A percentile compares a stretch with the other conserved stretches of the same genome.
Conservation (phyloP, 2,329 filamentous ascomycete species). For the Fusarium floridanum region DNA sequence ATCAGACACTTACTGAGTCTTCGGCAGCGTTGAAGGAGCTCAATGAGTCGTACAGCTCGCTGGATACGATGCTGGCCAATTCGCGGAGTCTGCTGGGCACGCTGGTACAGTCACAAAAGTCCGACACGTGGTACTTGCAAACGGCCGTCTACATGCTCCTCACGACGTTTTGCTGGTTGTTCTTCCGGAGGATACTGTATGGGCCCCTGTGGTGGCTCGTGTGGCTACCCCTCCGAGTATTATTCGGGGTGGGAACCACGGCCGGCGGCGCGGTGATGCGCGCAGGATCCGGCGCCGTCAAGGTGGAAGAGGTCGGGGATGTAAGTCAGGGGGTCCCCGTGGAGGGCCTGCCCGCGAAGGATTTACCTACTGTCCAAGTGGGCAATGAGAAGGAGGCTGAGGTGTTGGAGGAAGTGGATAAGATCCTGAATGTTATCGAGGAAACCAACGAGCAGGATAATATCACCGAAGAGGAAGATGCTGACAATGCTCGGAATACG, state of each 20-base stretch:
- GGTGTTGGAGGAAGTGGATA: constrained; percentile 66
- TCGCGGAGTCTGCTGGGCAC: constrained; percentile 82
- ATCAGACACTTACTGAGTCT: constrained; percentile 87
- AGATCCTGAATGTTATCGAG: constrained; percentile 63
- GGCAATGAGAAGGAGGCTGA: constrained; percentile 49
- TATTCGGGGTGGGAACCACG: constrained; percentile 70
- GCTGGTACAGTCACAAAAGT: constrained; percentile 89
- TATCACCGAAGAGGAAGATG: constrained; percentile 29
- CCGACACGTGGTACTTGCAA: constrained; percentile 97
- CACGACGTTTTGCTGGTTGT: constrained; percentile 83
- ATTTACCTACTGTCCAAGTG: constrained; percentile 65
- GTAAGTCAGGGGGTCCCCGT: constrained; percentile 48
- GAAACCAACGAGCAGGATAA: constrained; percentile 46
- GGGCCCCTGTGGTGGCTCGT: constrained; percentile 92
- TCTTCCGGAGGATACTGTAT: constrained; percentile 88
- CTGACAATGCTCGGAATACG: constrained; percentile 38
- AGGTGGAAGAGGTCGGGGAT: constrained; percentile 45
- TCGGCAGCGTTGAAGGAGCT: constrained; percentile 86
- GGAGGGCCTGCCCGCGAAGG: constrained; percentile 55
- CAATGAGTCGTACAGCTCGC: constrained; percentile 82
- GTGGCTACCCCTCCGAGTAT: constrained; percentile 81
- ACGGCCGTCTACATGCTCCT: constrained; percentile 87
- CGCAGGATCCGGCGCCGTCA: constrained; percentile 42
- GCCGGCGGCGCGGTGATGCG: constrained; percentile 66
- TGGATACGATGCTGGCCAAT: constrained; percentile 81